Base-by-base conservation (phyloP, 345 rosid genomes). In the Sisymbrium irio region DNA sequence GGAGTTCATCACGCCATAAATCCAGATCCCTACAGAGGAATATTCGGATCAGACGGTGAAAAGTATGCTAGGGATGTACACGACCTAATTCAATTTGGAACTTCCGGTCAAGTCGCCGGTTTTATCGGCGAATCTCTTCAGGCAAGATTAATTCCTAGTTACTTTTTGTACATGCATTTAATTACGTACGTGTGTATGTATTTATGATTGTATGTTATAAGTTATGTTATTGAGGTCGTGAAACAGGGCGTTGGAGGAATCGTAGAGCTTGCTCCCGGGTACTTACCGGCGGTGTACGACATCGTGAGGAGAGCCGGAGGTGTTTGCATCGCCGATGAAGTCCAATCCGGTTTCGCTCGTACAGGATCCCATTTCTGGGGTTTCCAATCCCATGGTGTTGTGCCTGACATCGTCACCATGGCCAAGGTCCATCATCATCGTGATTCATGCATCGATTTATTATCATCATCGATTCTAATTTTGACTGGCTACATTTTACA, bases 351-450 rank as follows among this genome's bases (percentile, higher is more conserved):
- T 6, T 88, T 82, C 20, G 88, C 81, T 75, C 97, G 98, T 62
- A 89, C 90, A 0, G 98, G 98, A 14, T 76, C 85, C 72, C 32
- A 75, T 68, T 91, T 91, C 73, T 94, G 96, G 96, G 96, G 95
- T n/a, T 94, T 94, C 51, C 91, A 88, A 64, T 53, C 82, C 28
- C 97, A 94, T 17, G 93, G 85, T 20, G 97, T 91, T 58, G 79
- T 88, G 70, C 98, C 98, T 37, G 97, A 91, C 80, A 91, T 94
- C 3, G 98, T 94, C 30, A 94, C 98, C 42, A 85, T 91, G 96
- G 97, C 98, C 58, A 94, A 94, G 96, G 98, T 93, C 47, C 41
- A 44, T 30, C 12, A 42, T 11, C 13, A 15, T 20, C 37, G 39
- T 49, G 14, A 20, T 49, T 39, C 6, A 46, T 27, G 44, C 51